Evolutionary conservation across 768 basidiomycete species (phyloP), one percentile per base, ranked within the genome.

Genomic region (Leccinum broughii): DNA sequence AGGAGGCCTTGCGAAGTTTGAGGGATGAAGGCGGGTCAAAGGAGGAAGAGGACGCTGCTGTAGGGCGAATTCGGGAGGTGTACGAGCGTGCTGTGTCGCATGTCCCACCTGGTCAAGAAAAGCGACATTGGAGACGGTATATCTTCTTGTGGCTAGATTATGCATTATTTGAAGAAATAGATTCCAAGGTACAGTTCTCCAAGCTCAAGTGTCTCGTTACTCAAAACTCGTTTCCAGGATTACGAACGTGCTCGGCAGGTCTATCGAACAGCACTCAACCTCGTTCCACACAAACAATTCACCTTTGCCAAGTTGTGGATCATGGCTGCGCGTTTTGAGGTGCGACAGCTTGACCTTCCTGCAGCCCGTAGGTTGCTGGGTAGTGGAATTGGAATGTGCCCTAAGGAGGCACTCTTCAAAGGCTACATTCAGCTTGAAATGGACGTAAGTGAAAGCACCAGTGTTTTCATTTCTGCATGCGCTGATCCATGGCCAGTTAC

Each of bases 291-390:
- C 74, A 96, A 96, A 70, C 85, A 88, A 60, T 99, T 99, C 74
- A 98, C 97, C 0, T 99, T 99, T 66, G 92, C 97, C 3, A 99
- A 99, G 76, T 77, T 98, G 11, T 99, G 97, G 97, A 74, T 92
- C 20, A 83, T 91, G 78, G 96, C 89, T 65, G 93, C 96, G 6
- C 86, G 89, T 64, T 98, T 98, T 65, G 97, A 98, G 74, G 77
- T 97, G 8, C 85, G 97, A 50, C 84, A 85, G 55, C 78, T 95
- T 35, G 88, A 97, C 60, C 76, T 99, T 46, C 76, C 80, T 17
- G 87, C 93, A 26, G 96, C 95, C 4, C 83, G 96, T 49, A 98
- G 93, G 73, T 83, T 95, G 48, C 77, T 99, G 24, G 97, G 97
- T 4, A 83, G 88, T 0, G 90, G 88, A 3, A 92, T 99, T 61